phyloP scores from a whole-genome alignment of 768 basidiomycete species.

The Megacollybia marginata region DNA sequence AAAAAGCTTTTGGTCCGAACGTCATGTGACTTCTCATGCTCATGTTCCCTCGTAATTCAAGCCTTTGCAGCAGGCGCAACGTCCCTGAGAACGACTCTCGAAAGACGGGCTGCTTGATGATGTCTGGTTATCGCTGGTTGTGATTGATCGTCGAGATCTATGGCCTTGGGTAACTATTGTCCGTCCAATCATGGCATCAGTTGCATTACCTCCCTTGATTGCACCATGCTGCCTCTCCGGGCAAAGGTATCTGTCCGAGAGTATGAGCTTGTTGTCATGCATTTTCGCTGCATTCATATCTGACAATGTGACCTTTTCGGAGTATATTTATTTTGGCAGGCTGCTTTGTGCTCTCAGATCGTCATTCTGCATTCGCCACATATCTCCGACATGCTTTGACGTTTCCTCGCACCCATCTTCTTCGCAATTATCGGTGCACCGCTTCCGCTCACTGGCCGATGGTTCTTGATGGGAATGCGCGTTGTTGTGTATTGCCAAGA shows the following conservation, averaged over 20 bases:
- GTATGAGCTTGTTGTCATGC: too few relatives aligned
- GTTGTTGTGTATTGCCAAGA: slow-evolving; percentile 22
- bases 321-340: slow-evolving; percentile 57
- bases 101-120: slow-evolving; percentile 67
- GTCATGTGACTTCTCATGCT: too few relatives aligned
- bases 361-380: slow-evolving; percentile 22
- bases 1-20: too few relatives aligned
- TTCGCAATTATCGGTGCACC: slow-evolving; percentile 59
- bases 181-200: slow-evolving; percentile 47
- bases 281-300: slow-evolving; percentile 27
- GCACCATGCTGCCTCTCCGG: too few relatives aligned
- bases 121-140: slow-evolving; percentile 46
- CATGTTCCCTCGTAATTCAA: too few relatives aligned
- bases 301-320: slow-evolving; percentile 57
- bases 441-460: slow-evolving; percentile 42
- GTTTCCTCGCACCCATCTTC: slow-evolving; percentile 53
- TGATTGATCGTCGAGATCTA: slow-evolving; percentile 27
- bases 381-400: slow-evolving; percentile 29
- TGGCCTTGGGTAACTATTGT: slow-evolving; percentile 33
- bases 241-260: too few relatives aligned
- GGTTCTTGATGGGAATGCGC: slow-evolving; percentile 44
- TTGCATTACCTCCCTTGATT: slow-evolving; percentile 20
- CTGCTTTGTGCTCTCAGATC: slow-evolving; percentile 26
- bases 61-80: too few relatives aligned
- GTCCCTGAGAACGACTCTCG: slow-evolving; percentile 70